phyloP scores from a whole-genome alignment of 805 yeast species.

The Candida caryicola region DNA sequence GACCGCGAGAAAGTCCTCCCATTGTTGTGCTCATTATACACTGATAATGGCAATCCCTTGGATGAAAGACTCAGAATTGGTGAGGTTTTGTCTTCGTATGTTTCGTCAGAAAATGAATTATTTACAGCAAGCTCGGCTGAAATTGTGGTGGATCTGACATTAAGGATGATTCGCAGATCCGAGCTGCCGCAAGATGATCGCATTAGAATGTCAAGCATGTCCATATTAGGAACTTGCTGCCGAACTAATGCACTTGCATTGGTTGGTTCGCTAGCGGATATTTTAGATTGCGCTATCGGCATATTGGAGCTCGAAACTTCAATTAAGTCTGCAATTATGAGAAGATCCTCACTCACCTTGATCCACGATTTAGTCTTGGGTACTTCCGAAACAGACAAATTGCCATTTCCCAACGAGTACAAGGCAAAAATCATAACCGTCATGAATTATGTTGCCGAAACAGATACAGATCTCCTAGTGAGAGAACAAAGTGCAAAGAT shows the following conservation, averaged over 20 bases:
- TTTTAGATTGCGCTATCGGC: slow-evolving; percentile 76
- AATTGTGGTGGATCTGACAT: slow-evolving; percentile 41
- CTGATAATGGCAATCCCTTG: slow-evolving; percentile 30
- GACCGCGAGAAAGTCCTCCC: slow-evolving; percentile 37
- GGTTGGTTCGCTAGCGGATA: slow-evolving; percentile 45
- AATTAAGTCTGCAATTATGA: slow-evolving; percentile 51
- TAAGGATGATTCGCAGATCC: slow-evolving; percentile 36
- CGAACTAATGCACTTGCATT: slow-evolving; percentile 57
- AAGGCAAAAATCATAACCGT: slow-evolving; percentile 39
- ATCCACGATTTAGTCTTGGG: slow-evolving; percentile 58
- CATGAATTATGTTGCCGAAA: slow-evolving; percentile 43
- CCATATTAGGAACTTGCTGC: slow-evolving; percentile 73
- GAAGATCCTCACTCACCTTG: slow-evolving; percentile 73
- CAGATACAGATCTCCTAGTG: slow-evolving; percentile 56
- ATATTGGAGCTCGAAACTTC: slow-evolving; percentile 57
- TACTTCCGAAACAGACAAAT: slow-evolving; percentile 44
- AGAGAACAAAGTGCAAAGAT: slow-evolving; percentile 52
- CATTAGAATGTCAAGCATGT: slow-evolving; percentile 82
- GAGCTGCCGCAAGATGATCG: slow-evolving; percentile 49
- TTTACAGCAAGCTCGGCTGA: slow-evolving; percentile 46
- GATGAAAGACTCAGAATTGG: slow-evolving; percentile 80
- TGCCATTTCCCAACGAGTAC: slow-evolving; percentile 50
- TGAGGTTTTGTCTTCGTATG: slow-evolving; percentile 67
- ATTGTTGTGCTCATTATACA: slow-evolving; percentile 39
- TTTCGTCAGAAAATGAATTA: slow-evolving; percentile 48